Evolutionary conservation across 495 filamentous ascomycete species (phyloP).

Genomic region (Aspergillus olivimuriae): DNA sequence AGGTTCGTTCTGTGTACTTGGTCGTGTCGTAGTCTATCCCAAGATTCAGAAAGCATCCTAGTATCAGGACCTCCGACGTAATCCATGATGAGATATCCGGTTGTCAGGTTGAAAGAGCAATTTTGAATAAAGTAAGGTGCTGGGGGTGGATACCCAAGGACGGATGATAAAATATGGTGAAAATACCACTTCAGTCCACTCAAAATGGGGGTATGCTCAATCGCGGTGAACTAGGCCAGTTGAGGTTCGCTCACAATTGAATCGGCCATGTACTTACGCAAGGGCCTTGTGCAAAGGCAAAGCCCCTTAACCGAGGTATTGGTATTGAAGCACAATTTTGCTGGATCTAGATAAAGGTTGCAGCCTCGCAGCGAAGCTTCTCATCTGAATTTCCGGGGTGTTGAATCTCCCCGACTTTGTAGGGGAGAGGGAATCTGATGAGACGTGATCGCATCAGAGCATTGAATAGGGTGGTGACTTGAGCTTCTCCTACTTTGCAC

Average conservation of each 20-base stretch:
- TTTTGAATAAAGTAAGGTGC: conserved; percentile 15
- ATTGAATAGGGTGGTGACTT: no score
- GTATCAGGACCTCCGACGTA: conserved; percentile 16
- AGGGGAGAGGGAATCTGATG: conserved; percentile 22
- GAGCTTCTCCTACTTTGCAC: no score
- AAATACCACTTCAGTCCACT: conserved; percentile 14
- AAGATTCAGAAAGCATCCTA: conserved; percentile 30
- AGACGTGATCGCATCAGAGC: no score
- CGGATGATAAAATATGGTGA: conserved; percentile 8
- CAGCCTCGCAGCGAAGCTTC: conserved; percentile 34
- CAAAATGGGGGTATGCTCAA: conserved; percentile 17
- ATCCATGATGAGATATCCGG: conserved; percentile 26
- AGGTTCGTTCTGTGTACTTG: conserved; percentile 17
- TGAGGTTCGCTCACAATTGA: background rate
- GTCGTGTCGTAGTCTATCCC: conserved; percentile 4
- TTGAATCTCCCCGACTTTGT: conserved; percentile 23
- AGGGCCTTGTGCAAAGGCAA: conserved; percentile 20
- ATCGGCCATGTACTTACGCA: conserved; percentile 10
- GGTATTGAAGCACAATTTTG: conserved; percentile 26
- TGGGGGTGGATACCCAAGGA: conserved; percentile 13
- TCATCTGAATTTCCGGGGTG: conserved; percentile 33
- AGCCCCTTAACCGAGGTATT: conserved; percentile 28
- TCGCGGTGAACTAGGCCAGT: background rate
- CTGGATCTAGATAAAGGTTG: conserved; percentile 31
- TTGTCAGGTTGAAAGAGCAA: conserved; percentile 3